Evolutionary conservation across 345 rosid species (phyloP).

Genomic region (Balakata baccata): DNA sequence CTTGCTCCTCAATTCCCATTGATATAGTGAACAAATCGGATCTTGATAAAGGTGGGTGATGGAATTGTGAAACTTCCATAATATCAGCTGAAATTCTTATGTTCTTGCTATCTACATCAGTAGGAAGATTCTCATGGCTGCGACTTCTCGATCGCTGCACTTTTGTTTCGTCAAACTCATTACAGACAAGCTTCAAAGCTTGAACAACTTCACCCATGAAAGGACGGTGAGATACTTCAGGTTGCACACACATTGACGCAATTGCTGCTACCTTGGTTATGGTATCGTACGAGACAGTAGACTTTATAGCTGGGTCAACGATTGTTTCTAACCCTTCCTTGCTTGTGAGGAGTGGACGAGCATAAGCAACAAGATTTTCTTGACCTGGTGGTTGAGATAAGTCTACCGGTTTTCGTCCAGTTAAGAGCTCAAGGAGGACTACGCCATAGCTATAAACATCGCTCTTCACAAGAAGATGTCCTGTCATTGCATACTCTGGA

Average conservation of each 20-base stretch:
- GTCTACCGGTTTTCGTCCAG: slow-evolving; percentile 68
- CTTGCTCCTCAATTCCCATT: slow-evolving; percentile 30
- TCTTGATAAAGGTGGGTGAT: slow-evolving; percentile 23
- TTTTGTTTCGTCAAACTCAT: slow-evolving; percentile 44
- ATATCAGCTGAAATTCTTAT: slow-evolving; percentile 29
- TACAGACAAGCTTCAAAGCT: slow-evolving; percentile 62
- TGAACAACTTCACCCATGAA: slow-evolving; percentile 74
- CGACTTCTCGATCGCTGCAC: slow-evolving; percentile 23
- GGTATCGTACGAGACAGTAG: slow-evolving; percentile 40
- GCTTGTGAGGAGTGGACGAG: slow-evolving; percentile 58
- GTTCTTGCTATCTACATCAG: slow-evolving; percentile 21
- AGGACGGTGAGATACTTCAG: slow-evolving; percentile 62
- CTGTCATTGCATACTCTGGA: slow-evolving; percentile 77
- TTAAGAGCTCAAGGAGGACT: slow-evolving; percentile 71
- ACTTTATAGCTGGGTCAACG: slow-evolving; percentile 42
- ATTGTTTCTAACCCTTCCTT: slow-evolving; percentile 48
- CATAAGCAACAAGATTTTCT: slow-evolving; percentile 65
- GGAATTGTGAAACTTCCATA: slow-evolving; percentile 27
- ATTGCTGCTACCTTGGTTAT: slow-evolving; percentile 60
- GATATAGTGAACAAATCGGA: slow-evolving; percentile 28
- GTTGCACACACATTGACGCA: slow-evolving; percentile 71
- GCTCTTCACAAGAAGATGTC: slow-evolving; percentile 71
- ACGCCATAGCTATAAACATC: slow-evolving; percentile 78
- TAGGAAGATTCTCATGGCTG: slow-evolving; percentile 20
- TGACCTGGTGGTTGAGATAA: slow-evolving; percentile 63